These are phyloP conservation scores for Corylus heterophylla DNA, from an alignment of 306 rosid genomes.

Conservation along the genomic window DNA sequence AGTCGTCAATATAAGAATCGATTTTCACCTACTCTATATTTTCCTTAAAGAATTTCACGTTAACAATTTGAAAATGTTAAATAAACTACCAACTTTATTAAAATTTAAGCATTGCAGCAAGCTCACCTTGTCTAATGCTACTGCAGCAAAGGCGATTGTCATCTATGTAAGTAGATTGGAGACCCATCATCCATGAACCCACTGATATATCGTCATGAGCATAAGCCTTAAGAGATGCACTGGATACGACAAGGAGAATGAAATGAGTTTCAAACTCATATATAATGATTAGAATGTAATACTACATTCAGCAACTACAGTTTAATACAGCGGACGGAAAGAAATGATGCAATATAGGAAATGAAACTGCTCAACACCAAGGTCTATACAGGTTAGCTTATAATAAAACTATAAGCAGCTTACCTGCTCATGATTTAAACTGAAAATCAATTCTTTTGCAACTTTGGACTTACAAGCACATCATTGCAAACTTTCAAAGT, in stretches of 20 bases:
- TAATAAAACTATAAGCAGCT: neutral
- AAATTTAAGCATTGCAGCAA: neutral
- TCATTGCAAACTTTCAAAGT: neutral
- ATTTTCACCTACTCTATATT: neutral
- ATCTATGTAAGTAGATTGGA: constrained; percentile 84
- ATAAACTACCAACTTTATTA: neutral
- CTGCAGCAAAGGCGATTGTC: constrained; percentile 94
- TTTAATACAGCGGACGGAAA: neutral
- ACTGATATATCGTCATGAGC: constrained; percentile 86
- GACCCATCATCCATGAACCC: constrained; percentile 99
- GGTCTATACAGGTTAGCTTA: constrained; percentile 3
- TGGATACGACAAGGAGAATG: constrained; percentile 35
- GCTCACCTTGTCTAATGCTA: constrained; percentile 80
- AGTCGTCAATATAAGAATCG: neutral
- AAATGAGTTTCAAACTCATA: constrained; percentile 9
- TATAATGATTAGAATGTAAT: neutral
- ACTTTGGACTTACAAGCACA: neutral
- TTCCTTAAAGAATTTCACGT: neutral
- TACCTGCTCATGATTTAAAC: neutral
- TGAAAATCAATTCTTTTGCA: neutral
- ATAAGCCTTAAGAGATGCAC: constrained; percentile 88
- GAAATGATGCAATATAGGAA: neutral
- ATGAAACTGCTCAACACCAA: neutral
- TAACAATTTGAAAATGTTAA: neutral
- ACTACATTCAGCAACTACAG: neutral